Evolutionary conservation across 2,329 filamentous ascomycete species (phyloP), one percentile per base, ranked within the genome.

Genomic region (Cercospora canescens): DNA sequence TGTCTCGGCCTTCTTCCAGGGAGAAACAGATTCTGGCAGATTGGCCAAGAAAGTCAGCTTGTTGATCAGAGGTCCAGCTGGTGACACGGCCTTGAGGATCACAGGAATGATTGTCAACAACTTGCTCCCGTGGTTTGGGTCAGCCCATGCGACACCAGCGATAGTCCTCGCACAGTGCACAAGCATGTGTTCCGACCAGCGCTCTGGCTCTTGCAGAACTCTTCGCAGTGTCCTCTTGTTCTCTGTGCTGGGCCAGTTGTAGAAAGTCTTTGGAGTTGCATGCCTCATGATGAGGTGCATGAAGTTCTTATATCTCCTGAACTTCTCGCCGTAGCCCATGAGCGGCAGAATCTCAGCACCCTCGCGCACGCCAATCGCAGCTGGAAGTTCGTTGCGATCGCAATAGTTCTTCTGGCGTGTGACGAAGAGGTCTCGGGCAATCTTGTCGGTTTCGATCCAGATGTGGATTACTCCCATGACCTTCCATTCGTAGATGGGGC

Each of bases 401-500:
- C 75, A 75, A 69, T 76, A 77, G 62, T 75, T 76, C 57, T 69
- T 69, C 58, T 74, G 72, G 6, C 75, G 71, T 37, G 63, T 69
- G 4, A 76, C 74, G 66, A 77, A 75, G n/a, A 77, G 73, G 59
- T 77, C 75, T 55, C 71, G 69, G 14, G 75, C 72, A 59, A 77
- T 73, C 67, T 77, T 76, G 71, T 77, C 75, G 65, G 70, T 76
- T 63, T 77, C 75, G 56, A 77, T 72, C 75, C 75, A 77, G 70
- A 76, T 73, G 67, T 77, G 75, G 34, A 72, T 70, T 1, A 61
- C 65, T 34, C 75, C 75, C 71, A 77, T 75, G 2, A 73, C 72
- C 67, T 74, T 73, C 75, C 75, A 77, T 50, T 76, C 75, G 67
- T 76, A 77, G 67, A 77, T 76, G 2, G 75, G 75, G 5, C 75